Conservation (phyloP, 257 asterid species). For the Ajuga chamaepitys region DNA sequence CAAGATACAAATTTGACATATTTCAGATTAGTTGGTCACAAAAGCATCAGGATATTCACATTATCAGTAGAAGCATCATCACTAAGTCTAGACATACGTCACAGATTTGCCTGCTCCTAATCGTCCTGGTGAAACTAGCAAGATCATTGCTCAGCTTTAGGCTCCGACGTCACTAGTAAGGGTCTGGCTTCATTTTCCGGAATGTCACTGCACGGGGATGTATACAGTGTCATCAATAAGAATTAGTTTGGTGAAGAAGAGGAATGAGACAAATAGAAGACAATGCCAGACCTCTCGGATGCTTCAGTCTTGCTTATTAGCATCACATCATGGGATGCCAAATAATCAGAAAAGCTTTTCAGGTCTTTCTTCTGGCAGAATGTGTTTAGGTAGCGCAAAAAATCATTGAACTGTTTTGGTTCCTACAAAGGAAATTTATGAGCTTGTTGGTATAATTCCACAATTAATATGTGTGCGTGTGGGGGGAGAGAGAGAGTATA, state of each 20-base stretch:
- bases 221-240: not conserved
- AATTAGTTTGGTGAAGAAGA: not conserved
- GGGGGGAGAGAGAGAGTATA: conserved; percentile 9
- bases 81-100: not conserved
- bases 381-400: conserved; percentile 43
- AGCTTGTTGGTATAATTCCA: not conserved
- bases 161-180: conserved; percentile 35
- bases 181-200: conserved; percentile 55
- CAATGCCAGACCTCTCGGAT: conserved; percentile 58
- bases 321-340: conserved; percentile 38
- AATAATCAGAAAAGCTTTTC: conserved; percentile 34
- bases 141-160: conserved; percentile 33
- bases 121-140: not conserved
- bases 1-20: not conserved
- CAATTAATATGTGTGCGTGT: not conserved
- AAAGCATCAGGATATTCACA: not conserved
- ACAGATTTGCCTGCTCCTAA: not conserved
- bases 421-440: conserved; percentile 39
- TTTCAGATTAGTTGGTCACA: not conserved
- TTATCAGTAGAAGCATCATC: not conserved
- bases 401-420: conserved; percentile 76
- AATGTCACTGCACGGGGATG: conserved; percentile 41
- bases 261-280: not conserved
- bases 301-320: conserved; percentile 75
- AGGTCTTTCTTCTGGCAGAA: conserved; percentile 51